Percentiles rank a stretch among this genome's conserved stretches.
phyloP scores from a whole-genome alignment of 1,284 basidiomycete genomes.

The Ganoderma meredithae region DNA sequence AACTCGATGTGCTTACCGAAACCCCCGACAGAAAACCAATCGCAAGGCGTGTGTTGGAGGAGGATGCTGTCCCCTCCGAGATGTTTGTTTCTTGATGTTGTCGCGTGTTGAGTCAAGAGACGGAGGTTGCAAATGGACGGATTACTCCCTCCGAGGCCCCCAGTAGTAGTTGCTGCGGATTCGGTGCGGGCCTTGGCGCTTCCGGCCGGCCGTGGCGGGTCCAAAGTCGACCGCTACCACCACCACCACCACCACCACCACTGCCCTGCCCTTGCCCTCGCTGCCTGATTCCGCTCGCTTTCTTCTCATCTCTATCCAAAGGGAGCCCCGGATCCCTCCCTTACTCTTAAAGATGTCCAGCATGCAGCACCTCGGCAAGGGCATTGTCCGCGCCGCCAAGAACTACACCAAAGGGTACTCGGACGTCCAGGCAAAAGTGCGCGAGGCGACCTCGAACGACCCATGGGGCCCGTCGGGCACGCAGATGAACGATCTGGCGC shows the following conservation, averaged over 20 bases:
- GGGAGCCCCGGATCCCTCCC: background rate
- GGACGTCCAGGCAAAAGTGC: slow-evolving; percentile 93
- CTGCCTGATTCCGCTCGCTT: slow-evolving; percentile 4
- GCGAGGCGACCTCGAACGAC: slow-evolving; percentile 99
- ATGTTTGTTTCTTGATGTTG: too few species aligned
- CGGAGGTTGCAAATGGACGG: background rate
- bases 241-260: background rate
- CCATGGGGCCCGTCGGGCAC: slow-evolving; percentile 98
- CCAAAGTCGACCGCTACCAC: background rate
- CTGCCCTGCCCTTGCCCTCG: background rate
- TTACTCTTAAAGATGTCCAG: slow-evolving; percentile 40
- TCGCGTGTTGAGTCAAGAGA: too few species aligned
- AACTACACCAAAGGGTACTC: slow-evolving; percentile 97
- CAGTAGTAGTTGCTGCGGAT: background rate
- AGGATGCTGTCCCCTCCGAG: too few species aligned
- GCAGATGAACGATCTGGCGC: slow-evolving; percentile 99
- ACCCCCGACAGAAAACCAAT: background rate
- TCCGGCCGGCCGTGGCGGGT: background rate
- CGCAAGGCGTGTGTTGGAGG: too few species aligned
- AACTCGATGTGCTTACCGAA: too few species aligned
- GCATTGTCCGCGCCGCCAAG: slow-evolving; percentile 87
- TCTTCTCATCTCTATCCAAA: background rate
- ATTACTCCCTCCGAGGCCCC: background rate
- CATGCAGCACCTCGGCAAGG: slow-evolving; percentile 79
- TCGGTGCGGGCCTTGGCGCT: background rate